Evolutionary conservation across 2,329 filamentous ascomycete genomes (phyloP), one percentile per base, ranked within the genome.

Genomic region (Aureobasidium namibiae): DNA sequence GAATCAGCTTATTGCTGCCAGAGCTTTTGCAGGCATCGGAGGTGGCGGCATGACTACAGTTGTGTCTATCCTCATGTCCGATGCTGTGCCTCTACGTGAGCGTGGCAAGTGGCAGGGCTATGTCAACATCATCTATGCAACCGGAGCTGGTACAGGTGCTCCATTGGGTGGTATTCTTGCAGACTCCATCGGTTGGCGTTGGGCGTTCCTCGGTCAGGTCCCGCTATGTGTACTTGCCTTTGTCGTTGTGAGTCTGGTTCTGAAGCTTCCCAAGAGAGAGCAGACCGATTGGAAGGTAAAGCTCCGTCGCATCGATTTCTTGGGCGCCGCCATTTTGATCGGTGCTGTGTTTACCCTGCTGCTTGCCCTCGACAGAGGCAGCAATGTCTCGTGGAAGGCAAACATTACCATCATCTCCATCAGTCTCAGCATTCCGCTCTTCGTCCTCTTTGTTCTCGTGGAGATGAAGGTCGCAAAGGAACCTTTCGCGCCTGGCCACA

Each of bases 141-240:
- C 78, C 18, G 89, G 88, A n/a, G 81, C 86, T 3, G 82, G 83
- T 5, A 77, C 80, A 5, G 89, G 89, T 2, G 88, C 85, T 4
- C 87, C 88, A 0, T 64, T 92, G 0, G 89, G 81, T 16, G 88
- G 89, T 2, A 69, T 89, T 7, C 70, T 91, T n/a, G 82, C 87
- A 0, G 88, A 91, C 69, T 82, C 78, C 4, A 79, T 91, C 54
- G 87, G 88, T 34, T 91, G 88, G 88, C 77, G 88, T 64, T 90
- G 87, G 86, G 81, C 87, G 0, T 92, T 94, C 67, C 70, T 89
- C 13, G 78, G 78, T 2, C 89, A 92, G 69, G 81, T 82, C 0
- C 89, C 89, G 2, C 69, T 90, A 5, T 88, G 87, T 61, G 68
- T 86, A 8, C 53, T 86, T 1, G 88, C 88, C 1, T 83, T 88